Evolutionary conservation across 139 green algal species (phyloP).

Genomic region (Pseudopediastrum boryanum): DNA sequence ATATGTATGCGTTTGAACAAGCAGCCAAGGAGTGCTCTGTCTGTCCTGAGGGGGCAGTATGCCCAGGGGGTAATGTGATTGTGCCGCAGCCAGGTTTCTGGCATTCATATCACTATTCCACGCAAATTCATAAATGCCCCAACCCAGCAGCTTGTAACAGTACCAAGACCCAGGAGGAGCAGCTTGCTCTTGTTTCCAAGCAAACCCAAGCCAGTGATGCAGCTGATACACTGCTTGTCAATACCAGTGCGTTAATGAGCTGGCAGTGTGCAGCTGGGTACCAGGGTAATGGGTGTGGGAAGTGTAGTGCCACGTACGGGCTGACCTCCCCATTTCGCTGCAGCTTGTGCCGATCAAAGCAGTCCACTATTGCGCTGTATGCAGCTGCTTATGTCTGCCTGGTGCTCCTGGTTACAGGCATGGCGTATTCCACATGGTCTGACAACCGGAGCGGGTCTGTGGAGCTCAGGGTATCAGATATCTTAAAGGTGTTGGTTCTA

Average conservation of each 20-base stretch:
- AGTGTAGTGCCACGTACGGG: background rate
- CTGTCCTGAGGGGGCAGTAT: background rate
- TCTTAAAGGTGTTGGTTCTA: slow-evolving; percentile 7
- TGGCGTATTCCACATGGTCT: background rate
- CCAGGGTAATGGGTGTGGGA: background rate
- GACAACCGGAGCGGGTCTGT: background rate
- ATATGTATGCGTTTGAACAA: background rate
- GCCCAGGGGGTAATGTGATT: background rate
- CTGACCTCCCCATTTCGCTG: background rate
- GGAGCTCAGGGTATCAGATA: slow-evolving; percentile 10
- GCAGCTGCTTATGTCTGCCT: background rate
- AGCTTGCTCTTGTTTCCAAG: no score
- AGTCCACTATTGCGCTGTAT: background rate
- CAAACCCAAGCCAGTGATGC: no score
- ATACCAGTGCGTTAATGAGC: background rate
- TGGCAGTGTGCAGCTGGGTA: slow-evolving; percentile 12
- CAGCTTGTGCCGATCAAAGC: background rate
- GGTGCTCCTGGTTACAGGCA: slow-evolving; percentile 5
- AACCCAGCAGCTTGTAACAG: no score
- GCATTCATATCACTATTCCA: background rate
- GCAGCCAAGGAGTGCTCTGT: no score
- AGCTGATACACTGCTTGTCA: no score
- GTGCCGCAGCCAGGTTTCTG: background rate
- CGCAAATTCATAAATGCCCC: slow-evolving; percentile 5
- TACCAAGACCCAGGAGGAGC: no score